phyloP scores from a whole-genome alignment of 176 grass and related monocot species.

The maize (Zea mays) region DNA sequence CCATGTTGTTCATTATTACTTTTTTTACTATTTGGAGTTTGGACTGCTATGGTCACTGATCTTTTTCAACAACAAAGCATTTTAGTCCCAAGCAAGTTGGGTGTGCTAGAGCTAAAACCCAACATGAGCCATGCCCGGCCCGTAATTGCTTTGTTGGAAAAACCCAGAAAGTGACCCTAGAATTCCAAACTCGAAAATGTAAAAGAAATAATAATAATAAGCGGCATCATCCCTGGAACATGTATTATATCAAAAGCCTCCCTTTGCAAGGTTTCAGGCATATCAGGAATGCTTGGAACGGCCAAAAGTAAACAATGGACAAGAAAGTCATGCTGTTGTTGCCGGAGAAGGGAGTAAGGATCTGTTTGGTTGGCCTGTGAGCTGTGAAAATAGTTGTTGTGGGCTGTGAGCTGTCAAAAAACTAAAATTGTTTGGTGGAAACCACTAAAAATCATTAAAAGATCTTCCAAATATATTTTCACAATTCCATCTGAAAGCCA shows the following conservation, averaged over 20 bases:
- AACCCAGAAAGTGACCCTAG: neutral
- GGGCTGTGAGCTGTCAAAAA: too few relatives aligned
- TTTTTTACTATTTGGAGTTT: neutral
- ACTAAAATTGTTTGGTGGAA: too few relatives aligned
- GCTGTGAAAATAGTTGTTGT: too few relatives aligned
- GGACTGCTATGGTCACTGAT: neutral
- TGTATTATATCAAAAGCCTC: neutral
- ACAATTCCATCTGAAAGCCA: too few relatives aligned
- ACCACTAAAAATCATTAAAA: too few relatives aligned
- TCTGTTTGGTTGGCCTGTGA: too few relatives aligned
- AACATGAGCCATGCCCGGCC: neutral
- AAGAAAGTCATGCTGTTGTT: too few relatives aligned
- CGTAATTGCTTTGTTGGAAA: neutral
- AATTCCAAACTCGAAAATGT: neutral
- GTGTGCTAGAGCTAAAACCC: neutral
- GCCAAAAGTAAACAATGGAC: neutral
- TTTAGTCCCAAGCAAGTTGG: slow-evolving; percentile 3
- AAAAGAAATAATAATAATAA: neutral
- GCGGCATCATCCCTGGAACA: neutral
- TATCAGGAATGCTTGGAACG: neutral
- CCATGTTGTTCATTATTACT: neutral
- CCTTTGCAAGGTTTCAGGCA: neutral
- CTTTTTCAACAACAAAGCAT: neutral
- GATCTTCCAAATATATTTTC: too few relatives aligned
- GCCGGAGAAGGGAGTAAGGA: too few relatives aligned